Evolutionary conservation across 257 asterid species (phyloP).

Genomic region (Voacanga thouarsii): DNA sequence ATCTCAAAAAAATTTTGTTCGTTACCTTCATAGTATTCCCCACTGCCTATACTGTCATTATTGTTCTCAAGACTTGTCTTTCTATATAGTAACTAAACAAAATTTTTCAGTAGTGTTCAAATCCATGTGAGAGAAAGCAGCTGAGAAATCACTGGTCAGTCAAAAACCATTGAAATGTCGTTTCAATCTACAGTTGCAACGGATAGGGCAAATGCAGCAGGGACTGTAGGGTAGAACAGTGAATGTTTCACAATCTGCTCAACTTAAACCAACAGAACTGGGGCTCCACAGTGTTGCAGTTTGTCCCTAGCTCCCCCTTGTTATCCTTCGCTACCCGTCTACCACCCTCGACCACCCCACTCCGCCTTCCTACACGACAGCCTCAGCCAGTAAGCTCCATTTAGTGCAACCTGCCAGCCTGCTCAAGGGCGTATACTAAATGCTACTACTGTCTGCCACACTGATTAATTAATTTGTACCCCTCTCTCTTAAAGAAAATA

Average conservation of each 20-base stretch:
- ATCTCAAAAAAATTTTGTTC: constrained; percentile 11
- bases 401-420: neutral
- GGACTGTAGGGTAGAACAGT: constrained; percentile 13
- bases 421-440: neutral
- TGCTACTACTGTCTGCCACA: neutral
- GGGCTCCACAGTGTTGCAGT: constrained; percentile 8
- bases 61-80: constrained; percentile 13
- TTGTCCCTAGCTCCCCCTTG: neutral
- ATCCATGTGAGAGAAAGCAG: constrained; percentile 6
- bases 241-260: constrained; percentile 2
- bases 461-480: neutral
- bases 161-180: constrained; percentile 49
- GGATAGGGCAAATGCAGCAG: constrained; percentile 18
- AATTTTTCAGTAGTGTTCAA: constrained; percentile 6
- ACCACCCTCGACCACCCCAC: neutral
- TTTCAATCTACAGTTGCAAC: constrained; percentile 41
- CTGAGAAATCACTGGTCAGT: constrained; percentile 19
- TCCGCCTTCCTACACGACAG: neutral
- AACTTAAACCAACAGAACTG: neutral
- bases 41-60: constrained; percentile 39
- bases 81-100: constrained; percentile 10
- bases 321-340: neutral
- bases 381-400: constrained; percentile 4
- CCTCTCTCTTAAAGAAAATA: neutral
- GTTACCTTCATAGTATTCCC: constrained; percentile 41